Evolutionary conservation across 2,329 filamentous ascomycete genomes (phyloP), one percentile per base, ranked within the genome.

Genomic region (Xylaria sp.): DNA sequence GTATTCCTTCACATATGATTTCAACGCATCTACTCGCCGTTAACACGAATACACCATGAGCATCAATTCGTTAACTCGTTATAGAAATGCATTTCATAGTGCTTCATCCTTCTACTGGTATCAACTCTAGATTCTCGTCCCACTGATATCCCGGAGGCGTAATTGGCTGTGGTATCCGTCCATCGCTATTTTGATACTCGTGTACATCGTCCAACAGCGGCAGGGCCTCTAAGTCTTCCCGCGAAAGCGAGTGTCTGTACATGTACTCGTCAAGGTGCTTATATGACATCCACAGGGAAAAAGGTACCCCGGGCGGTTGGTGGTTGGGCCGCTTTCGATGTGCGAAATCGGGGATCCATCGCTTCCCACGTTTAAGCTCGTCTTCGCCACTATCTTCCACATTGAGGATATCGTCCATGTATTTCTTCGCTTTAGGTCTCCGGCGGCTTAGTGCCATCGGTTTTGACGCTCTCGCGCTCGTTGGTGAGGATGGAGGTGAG

Each of bases 341-440:
- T 42, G 61, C 63, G 22, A 69, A 57, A 47, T 45, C 33, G 9
- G 66, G 66, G 5, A 69, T 66, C 66, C 66, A 69, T 22, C 59
- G 25, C 3, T 64, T n/a, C 5, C 17, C 58, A 7, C 66, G 27
- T 5, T 55, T 27, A 0, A 67, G 45, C 13, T 53, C 50, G 29
- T 60, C 57, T 9, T 20, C 47, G 29, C 15, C 13, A 4, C 7
- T 5, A 2, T 58, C 38, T 17, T 60, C 31, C 9, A 15, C 25
- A 10, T 49, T 15, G 17, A 63, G 29, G 5, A 51, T 27, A 17
- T 66, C 58, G n/a, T 68, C 66, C 54, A 66, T 45, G 50, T 66
- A 68, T 33, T 66, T 65, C 54, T 45, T 56, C 5, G 10, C 56
- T 11, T 49, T 64, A 0, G 25, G 17, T 3, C 20, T 20, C 1